A percentile compares a stretch with the other conserved stretches of the same genome.
Conservation (phyloP, 2,329 filamentous ascomycete genomes). For the Aspergillus ustus region DNA sequence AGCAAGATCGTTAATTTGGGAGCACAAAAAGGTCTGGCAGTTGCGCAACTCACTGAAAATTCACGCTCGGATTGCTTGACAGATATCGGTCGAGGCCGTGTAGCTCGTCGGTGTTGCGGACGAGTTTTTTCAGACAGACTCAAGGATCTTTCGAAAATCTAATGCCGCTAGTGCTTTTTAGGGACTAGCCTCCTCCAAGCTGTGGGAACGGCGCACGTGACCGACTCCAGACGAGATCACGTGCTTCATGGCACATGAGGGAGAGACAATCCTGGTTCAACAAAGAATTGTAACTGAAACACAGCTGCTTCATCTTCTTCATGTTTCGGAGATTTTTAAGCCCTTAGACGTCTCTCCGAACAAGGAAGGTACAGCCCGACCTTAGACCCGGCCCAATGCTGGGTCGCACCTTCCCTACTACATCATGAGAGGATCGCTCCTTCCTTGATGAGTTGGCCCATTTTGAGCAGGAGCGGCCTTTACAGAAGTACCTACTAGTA, state of each 20-base stretch:
- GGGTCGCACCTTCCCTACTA: too few relatives aligned
- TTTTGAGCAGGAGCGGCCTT: too few relatives aligned
- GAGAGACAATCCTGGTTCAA: constrained; percentile 1
- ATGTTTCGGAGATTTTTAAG: too few relatives aligned
- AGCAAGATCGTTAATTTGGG: constrained; percentile 7
- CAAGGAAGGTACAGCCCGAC: too few relatives aligned
- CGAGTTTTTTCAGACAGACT: constrained; percentile 45
- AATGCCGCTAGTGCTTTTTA: constrained; percentile 33
- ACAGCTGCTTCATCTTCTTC: too few relatives aligned
- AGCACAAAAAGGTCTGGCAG: not conserved
- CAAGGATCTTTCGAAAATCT: constrained; percentile 48
- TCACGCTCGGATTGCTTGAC: constrained; percentile 33
- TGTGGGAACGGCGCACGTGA: constrained; percentile 33
- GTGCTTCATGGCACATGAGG: constrained; percentile 19
- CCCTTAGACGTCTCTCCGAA: too few relatives aligned
- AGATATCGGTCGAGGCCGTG: constrained; percentile 39
- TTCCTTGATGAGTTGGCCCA: too few relatives aligned
- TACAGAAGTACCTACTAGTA: too few relatives aligned
- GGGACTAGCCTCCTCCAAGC: constrained; percentile 29
- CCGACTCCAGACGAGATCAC: constrained; percentile 31
- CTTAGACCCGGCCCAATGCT: too few relatives aligned
- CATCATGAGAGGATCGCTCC: too few relatives aligned
- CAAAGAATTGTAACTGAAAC: too few relatives aligned
- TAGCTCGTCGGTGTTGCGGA: constrained; percentile 44
- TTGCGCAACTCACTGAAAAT: constrained; percentile 19